A percentile compares a stretch with the other conserved stretches of the same genome.
Conservation (phyloP, 306 rosid species). For the Cucurbita ficifolia region DNA sequence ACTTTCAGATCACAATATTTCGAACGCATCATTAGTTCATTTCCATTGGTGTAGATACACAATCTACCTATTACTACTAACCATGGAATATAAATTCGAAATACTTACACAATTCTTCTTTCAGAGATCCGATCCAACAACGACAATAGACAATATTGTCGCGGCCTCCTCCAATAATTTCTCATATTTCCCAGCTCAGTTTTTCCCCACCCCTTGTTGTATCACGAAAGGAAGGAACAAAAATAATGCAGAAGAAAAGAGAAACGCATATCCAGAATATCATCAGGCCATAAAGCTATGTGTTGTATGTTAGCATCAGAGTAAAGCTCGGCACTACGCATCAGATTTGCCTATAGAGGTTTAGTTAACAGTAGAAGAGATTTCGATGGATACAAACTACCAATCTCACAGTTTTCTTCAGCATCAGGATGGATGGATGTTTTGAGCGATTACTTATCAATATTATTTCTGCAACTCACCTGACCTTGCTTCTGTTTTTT, state of each 20-base stretch:
- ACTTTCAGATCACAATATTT: no score
- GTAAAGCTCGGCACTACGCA: background rate
- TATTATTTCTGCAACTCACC: background rate
- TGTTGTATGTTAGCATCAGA: background rate
- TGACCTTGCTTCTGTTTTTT: constrained; percentile 68
- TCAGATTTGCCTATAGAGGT: background rate
- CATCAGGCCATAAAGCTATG: background rate
- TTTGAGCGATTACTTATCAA: background rate
- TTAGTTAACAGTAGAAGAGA: background rate
- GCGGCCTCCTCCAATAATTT: no score
- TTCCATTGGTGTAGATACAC: no score
- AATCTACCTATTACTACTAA: no score
- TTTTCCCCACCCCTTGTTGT: background rate
- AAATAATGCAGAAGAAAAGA: background rate
- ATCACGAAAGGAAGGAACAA: background rate
- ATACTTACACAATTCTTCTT: no score
- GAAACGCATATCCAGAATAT: background rate
- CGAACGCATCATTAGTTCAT: no score
- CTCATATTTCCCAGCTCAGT: background rate
- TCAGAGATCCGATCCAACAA: no score
- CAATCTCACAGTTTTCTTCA: background rate
- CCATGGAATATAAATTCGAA: no score
- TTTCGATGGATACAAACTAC: background rate
- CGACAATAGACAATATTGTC: no score
- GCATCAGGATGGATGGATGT: background rate